Base-by-base conservation (phyloP, 1,284 basidiomycete genomes). In the Phenoliferia sp. region DNA sequence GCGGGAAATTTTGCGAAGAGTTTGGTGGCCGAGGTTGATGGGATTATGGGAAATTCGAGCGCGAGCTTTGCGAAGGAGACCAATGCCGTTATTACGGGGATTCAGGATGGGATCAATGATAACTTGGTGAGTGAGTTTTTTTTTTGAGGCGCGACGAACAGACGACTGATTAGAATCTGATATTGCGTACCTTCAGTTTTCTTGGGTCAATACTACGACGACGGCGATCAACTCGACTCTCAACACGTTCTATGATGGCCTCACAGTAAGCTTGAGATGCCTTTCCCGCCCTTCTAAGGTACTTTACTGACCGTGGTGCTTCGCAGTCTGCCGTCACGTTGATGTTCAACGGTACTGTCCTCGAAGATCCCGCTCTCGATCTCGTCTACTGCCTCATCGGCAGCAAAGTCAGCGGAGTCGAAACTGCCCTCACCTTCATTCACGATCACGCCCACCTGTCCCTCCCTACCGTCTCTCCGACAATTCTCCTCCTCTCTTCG, bases 171-270 rank as follows among this genome's bases (percentile, higher is more conserved):
- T 44, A n/a, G n/a, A n/a, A n/a, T n/a, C 50, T 66, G 52, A 61
- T 52, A 12, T 22, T 22, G 6, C 19, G 15, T 3, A 1, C 32
- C 5, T n/a, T 29, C 60, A 74, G 73, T 95, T 98, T 70, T 89
- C 90, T 22, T 98, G 94, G 94, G 87, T 98, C 61, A 92, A 96
- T 76, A 85, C 83, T n/a, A 96, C 94, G 1, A 94, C 92, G 0
- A 85, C 86, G 5, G 88, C 88, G 7, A 85, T 99, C 71, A 99
- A 99, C 67, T 67, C 74, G 19, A 83, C 82, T 0, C 73, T 84
- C 31, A 81, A 80, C 33, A 78, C 80, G 44, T 84, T 84, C 64
- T 81, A 83, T 68, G 76, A 78, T 65, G 81, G 79, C 12, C 73
- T 84, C 10, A 80, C 71, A 0, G 69, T 74, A 19, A 67, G 61